Conservation (phyloP, 306 rosid species). For the Luffa acutangula region DNA sequence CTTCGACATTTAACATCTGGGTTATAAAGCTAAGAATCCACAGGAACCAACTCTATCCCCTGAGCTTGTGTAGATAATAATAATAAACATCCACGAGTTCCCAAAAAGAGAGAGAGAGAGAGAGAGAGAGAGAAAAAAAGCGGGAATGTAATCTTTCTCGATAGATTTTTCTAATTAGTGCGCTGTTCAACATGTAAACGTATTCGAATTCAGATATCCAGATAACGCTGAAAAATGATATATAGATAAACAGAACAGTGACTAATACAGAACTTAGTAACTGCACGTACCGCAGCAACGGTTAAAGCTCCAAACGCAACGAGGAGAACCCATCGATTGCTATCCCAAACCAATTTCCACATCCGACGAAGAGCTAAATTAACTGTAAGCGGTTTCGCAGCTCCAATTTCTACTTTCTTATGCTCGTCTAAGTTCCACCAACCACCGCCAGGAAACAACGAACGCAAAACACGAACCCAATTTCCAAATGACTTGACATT, state of each 20-base stretch:
- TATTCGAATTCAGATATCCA: not conserved
- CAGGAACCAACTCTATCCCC: not conserved
- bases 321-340: slow-evolving; percentile 27
- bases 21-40: not conserved
- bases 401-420: slow-evolving; percentile 12
- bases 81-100: not conserved
- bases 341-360: slow-evolving; percentile 43
- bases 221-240: not conserved
- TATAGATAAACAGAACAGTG: not conserved
- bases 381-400: slow-evolving; percentile 23
- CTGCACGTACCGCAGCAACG: slow-evolving; percentile 42
- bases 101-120: too few relatives aligned
- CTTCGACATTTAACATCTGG: not conserved
- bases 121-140: too few relatives aligned
- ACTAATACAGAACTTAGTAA: not conserved
- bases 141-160: not conserved
- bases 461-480: not conserved
- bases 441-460: slow-evolving; percentile 20
- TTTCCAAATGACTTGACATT: slow-evolving; percentile 2
- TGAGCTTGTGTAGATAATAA: not conserved
- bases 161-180: not conserved
- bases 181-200: not conserved
- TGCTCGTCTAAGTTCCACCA: slow-evolving; percentile 46
- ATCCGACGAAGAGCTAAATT: slow-evolving; percentile 36
- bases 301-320: slow-evolving; percentile 32